These are phyloP conservation scores for Gloeophyllum trabeum DNA, from an alignment of 768 basidiomycete genomes.

Conservation along the genomic window DNA sequence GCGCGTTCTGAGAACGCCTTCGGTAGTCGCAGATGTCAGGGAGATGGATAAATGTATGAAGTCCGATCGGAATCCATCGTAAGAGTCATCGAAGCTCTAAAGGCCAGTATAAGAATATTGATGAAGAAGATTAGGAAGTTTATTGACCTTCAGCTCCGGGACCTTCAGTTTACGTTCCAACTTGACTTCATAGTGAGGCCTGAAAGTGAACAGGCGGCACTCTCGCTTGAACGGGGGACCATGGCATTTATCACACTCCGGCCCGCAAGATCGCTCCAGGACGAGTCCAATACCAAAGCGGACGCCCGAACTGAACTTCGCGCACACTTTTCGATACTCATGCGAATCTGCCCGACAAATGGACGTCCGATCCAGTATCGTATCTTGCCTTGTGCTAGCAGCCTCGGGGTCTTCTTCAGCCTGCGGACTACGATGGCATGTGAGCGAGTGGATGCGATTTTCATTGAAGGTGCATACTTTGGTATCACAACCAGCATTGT, in stretches of 20 bases:
- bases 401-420: no score
- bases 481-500: conserved; percentile 79
- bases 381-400: no score
- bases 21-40: conserved; percentile 50
- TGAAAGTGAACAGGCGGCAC: conserved; percentile 74
- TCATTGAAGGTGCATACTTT: no score
- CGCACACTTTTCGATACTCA: conserved; percentile 56
- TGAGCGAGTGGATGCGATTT: no score
- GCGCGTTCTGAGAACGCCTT: conserved; percentile 13
- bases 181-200: conserved; percentile 68
- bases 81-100: conserved; percentile 58
- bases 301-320: conserved; percentile 75
- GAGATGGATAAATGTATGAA: conserved; percentile 90
- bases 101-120: conserved; percentile 3
- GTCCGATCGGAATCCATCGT: conserved; percentile 82
- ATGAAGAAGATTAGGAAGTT: neutral
- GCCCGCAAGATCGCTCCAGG: conserved; percentile 73
- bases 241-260: conserved; percentile 50
- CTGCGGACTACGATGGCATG: no score
- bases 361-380: no score
- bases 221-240: conserved; percentile 59
- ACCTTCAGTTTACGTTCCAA: conserved; percentile 35
- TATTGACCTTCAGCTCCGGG: conserved; percentile 36
- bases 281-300: conserved; percentile 78
- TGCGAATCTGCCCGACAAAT: neutral